A percentile compares a stretch with the other conserved stretches of the same genome.
Evolutionary conservation across 257 asterid genomes (phyloP).

Genomic region (Handroanthus guayacan): DNA sequence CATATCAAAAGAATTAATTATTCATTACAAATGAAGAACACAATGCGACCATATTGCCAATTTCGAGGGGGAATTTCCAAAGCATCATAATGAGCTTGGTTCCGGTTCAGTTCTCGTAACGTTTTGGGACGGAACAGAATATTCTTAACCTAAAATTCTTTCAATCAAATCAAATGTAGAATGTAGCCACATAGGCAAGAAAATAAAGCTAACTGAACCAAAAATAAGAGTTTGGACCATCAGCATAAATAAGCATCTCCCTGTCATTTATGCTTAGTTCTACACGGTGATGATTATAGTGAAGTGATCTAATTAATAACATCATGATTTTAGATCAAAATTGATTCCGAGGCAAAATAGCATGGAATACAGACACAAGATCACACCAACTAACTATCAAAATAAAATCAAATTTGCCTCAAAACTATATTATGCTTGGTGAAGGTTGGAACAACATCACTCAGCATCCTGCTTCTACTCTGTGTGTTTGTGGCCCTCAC

Average conservation of each 20-base stretch:
- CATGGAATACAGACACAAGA: background rate
- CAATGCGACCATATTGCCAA: too few relatives aligned
- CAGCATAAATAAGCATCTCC: background rate
- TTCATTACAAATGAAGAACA: too few relatives aligned
- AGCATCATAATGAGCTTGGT: too few relatives aligned
- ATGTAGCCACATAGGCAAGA: background rate
- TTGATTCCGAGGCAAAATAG: slow-evolving; percentile 17
- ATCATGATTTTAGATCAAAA: slow-evolving; percentile 20
- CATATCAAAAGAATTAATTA: too few relatives aligned
- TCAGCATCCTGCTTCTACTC: slow-evolving; percentile 70
- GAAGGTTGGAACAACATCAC: slow-evolving; percentile 42
- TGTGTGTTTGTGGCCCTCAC: slow-evolving; percentile 41
- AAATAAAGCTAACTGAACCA: background rate
- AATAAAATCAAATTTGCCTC: slow-evolving; percentile 8
- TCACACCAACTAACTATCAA: background rate
- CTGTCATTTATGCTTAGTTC: slow-evolving; percentile 6
- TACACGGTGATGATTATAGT: slow-evolving; percentile 15
- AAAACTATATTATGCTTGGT: background rate
- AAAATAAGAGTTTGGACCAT: background rate
- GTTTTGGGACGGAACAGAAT: too few relatives aligned
- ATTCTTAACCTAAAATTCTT: background rate
- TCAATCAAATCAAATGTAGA: background rate
- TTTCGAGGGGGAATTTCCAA: too few relatives aligned
- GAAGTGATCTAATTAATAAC: background rate
- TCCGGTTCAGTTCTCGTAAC: too few relatives aligned